phyloP scores from a whole-genome alignment of 139 green algal genomes.

The Coccomyxa sp. region DNA sequence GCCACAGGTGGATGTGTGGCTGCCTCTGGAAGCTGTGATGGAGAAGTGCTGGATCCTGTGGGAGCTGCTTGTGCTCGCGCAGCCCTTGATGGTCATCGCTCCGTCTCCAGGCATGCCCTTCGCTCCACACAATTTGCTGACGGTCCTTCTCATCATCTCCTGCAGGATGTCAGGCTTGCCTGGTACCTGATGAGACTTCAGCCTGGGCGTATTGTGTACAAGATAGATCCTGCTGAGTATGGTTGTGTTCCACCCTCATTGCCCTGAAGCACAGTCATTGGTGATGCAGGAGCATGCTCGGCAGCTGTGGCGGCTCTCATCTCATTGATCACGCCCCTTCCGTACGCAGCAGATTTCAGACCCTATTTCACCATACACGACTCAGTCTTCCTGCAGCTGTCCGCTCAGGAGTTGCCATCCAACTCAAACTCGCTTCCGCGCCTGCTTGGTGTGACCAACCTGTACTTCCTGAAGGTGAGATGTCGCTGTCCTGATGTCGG shows the following conservation, averaged over 20 bases:
- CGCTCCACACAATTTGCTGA: not conserved
- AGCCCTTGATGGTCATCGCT: slow-evolving; percentile 77
- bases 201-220: too few species aligned
- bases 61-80: slow-evolving; percentile 75
- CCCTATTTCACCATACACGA: slow-evolving; percentile 96
- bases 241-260: not conserved
- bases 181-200: too few species aligned
- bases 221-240: not conserved
- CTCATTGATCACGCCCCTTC: slow-evolving; percentile 68
- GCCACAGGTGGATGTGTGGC: slow-evolving; percentile 41
- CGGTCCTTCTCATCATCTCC: too few species aligned
- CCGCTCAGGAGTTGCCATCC: slow-evolving; percentile 26
- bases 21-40: slow-evolving; percentile 32
- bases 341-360: slow-evolving; percentile 75
- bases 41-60: slow-evolving; percentile 71
- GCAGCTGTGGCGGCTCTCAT: slow-evolving; percentile 69
- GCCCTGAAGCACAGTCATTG: not conserved
- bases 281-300: slow-evolving; percentile 42
- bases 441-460: slow-evolving; percentile 86
- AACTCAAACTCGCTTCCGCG: slow-evolving; percentile 38
- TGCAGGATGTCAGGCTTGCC: too few species aligned
- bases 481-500: too few species aligned
- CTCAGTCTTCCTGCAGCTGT: slow-evolving; percentile 56
- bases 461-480: slow-evolving; percentile 87
- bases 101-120: slow-evolving; percentile 47